These are phyloP conservation scores for Lumnitzera racemosa DNA, from an alignment of 345 rosid species.

Conservation along the genomic window DNA sequence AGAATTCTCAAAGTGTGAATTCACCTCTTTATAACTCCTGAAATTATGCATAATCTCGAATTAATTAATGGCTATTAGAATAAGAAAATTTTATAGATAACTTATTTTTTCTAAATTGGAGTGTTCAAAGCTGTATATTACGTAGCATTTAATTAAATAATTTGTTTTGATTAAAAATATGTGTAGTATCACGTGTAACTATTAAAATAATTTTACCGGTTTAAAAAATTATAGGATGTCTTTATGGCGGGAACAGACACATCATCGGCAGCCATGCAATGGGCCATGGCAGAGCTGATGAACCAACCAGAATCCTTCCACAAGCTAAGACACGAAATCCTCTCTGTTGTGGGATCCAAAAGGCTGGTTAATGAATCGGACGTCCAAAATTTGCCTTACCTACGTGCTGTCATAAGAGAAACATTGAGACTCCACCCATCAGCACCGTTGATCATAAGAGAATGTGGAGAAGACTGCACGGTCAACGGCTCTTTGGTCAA, in stretches of 20 bases:
- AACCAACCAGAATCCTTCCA: constrained; percentile 14
- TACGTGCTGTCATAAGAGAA: constrained; percentile 26
- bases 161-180: too few species aligned
- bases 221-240: constrained; percentile 3
- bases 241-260: constrained; percentile 18
- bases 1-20: too few species aligned
- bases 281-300: constrained; percentile 28
- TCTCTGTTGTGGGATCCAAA: constrained; percentile 10
- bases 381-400: constrained; percentile 19
- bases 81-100: too few species aligned
- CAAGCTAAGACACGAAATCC: constrained; percentile 21
- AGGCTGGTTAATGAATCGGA: constrained; percentile 20
- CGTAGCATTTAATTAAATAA: too few species aligned
- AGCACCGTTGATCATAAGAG: constrained; percentile 16
- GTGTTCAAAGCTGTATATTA: too few species aligned
- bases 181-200: too few species aligned
- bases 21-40: too few species aligned
- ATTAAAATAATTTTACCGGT: background rate
- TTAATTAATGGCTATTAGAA: too few species aligned
- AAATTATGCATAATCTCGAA: too few species aligned
- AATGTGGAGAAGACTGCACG: constrained; percentile 17
- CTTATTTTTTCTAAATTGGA: too few species aligned
- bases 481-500: constrained; percentile 22
- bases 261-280: constrained; percentile 16
- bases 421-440: constrained; percentile 26